Base-by-base conservation (phyloP, 371 early-diverging fungal genomes). In the Apophysomyces ossiformis region DNA sequence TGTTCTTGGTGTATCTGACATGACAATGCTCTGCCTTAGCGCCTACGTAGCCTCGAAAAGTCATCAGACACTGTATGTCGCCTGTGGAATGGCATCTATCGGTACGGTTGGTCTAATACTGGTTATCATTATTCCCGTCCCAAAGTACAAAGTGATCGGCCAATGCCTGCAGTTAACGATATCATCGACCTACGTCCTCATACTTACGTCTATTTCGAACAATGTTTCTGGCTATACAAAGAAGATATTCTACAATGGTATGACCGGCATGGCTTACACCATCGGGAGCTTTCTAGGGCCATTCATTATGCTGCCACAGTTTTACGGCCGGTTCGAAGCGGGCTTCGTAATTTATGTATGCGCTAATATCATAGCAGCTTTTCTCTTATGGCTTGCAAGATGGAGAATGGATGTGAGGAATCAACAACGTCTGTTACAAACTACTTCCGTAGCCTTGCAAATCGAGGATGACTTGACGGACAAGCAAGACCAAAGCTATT, bases 61-160 rank as follows among this genome's bases (percentile, higher is more conserved):
- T 4, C 65, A 67, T 15, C 62, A 76, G 41, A 65, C 63, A 1
- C 58, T 79, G 32, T 70, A 69, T 38, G 70, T 67, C 13, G 69
- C 71, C 26, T 59, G 57, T 21, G 69, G 50, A 8, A 44, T 75
- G 26, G 69, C 75, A 69, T 13, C 43, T 9, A 60, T 75, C 44
- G 71, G 73, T 61, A 59, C 73, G 16, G n/a, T 79, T 50, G 80
- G 80, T 18, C 43, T 77, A 8, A 68, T 79, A 2, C 56, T 79
- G 39, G 58, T 79, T 12, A 35, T 66, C 7, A 65, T 71, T 15
- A 73, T 79, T 26, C 77, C 80, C 6, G 57, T 64, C 12, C 54
- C 62, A 8, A 68, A 62, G 1, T 56, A 41, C 37, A 79, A 76
- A 60, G 63, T 79, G 1, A 43, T 72, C 56, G 79, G 79, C 1